phyloP scores from a whole-genome alignment of 169 alveolate species.

The Plasmodium gaboni region DNA sequence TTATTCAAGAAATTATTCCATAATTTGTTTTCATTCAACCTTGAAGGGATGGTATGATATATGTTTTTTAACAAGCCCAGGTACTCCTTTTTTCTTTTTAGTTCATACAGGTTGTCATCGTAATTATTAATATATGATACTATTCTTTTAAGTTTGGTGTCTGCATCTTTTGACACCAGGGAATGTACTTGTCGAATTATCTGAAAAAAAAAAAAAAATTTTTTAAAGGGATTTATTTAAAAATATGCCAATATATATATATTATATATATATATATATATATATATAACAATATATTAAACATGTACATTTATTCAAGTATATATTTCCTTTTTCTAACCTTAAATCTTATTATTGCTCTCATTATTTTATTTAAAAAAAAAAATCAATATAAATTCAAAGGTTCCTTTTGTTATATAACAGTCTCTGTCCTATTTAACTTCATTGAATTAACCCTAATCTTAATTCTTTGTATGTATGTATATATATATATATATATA shows the following conservation, averaged over 20 bases:
- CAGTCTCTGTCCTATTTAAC: too few species aligned
- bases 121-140: slow-evolving; percentile 42
- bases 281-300: too few species aligned
- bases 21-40: slow-evolving; percentile 46
- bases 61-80: slow-evolving; percentile 52
- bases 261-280: too few species aligned
- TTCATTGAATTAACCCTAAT: neutral
- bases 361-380: slow-evolving; percentile 6
- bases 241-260: too few species aligned
- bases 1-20: slow-evolving; percentile 48
- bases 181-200: slow-evolving; percentile 25
- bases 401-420: too few species aligned
- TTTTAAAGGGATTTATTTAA: neutral
- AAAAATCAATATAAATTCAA: neutral
- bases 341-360: slow-evolving; percentile 6
- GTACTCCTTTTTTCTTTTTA: slow-evolving; percentile 27
- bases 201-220: neutral
- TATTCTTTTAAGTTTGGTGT: slow-evolving; percentile 50
- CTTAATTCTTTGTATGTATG: too few species aligned
- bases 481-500: too few species aligned
- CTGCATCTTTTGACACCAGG: slow-evolving; percentile 10
- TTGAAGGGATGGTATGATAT: slow-evolving; percentile 61
- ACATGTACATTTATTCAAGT: too few species aligned
- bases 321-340: neutral
- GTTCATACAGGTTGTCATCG: slow-evolving; percentile 5